Evolutionary conservation across 768 basidiomycete genomes (phyloP).

Genomic region (Tricholoma sp.): DNA sequence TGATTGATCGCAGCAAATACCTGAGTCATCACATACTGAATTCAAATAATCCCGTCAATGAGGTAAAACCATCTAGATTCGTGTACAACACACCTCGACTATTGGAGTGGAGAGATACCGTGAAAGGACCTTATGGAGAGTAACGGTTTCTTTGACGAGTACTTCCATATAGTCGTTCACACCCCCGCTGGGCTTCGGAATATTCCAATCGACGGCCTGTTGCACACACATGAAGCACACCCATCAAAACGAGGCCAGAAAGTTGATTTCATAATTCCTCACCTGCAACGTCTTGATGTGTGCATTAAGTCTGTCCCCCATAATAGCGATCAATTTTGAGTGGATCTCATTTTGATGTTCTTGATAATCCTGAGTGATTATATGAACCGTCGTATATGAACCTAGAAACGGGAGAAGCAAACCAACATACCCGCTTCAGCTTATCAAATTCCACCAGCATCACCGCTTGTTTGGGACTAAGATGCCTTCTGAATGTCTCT

Average conservation of each 20-base stretch:
- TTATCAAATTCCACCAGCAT: constrained; percentile 99
- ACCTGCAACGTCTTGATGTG: constrained; percentile 85
- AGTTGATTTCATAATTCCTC: constrained; percentile 10
- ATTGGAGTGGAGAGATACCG: constrained; percentile 76
- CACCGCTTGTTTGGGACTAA: constrained; percentile 91
- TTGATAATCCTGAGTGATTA: constrained; percentile 80
- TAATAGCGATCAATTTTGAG: constrained; percentile 94
- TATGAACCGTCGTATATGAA: neutral
- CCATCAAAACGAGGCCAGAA: constrained; percentile 1
- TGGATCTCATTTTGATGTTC: constrained; percentile 99
- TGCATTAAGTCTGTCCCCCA: constrained; percentile 87
- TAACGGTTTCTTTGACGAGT: constrained; percentile 91
- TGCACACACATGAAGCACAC: neutral
- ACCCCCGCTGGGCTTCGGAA: constrained; percentile 52
- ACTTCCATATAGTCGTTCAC: constrained; percentile 90
- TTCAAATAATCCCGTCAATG: constrained; percentile 12
- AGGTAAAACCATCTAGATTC: constrained; percentile 9
- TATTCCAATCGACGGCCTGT: constrained; percentile 77
- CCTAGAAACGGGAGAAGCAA: neutral
- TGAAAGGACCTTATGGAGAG: constrained; percentile 91
- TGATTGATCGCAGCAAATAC: constrained; percentile 93
- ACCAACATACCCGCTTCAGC: constrained; percentile 74
- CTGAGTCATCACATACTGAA: constrained; percentile 88
- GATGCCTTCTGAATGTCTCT: constrained; percentile 89
- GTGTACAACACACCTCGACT: constrained; percentile 64